These are phyloP conservation scores for Allium sativum DNA, from an alignment of 106 monocot species.

Conservation along the genomic window DNA sequence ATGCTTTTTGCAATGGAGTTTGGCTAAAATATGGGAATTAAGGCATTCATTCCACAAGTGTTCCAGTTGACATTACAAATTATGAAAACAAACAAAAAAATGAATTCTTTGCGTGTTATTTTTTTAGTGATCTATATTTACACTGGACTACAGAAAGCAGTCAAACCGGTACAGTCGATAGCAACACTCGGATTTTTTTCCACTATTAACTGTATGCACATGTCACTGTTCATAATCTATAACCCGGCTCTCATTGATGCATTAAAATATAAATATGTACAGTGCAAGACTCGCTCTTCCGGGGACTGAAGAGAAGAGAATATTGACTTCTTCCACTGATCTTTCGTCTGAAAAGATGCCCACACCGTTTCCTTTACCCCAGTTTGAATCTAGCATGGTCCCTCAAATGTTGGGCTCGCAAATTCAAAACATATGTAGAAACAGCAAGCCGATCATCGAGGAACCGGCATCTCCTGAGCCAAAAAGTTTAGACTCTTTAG, in stretches of 20 bases:
- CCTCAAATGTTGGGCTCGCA: background rate
- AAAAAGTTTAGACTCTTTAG: slow-evolving; percentile 21
- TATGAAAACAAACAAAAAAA: too few species aligned
- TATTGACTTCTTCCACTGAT: slow-evolving; percentile 2
- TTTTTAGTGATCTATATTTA: too few species aligned
- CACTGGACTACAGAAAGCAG: too few species aligned
- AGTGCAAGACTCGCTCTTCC: slow-evolving; percentile 21
- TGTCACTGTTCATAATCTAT: background rate
- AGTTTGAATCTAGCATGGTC: slow-evolving; percentile 1
- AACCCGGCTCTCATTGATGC: too few species aligned
- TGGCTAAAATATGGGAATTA: too few species aligned
- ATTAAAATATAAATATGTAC: slow-evolving; percentile 8
- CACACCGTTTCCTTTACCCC: slow-evolving; percentile 1
- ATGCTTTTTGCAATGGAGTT: too few species aligned
- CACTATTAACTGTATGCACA: too few species aligned
- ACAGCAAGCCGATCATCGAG: slow-evolving; percentile 47
- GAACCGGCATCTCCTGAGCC: slow-evolving; percentile 46
- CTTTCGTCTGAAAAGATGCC: background rate
- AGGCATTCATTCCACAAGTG: too few species aligned
- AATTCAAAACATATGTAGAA: background rate
- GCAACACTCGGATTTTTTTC: too few species aligned
- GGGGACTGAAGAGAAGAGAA: slow-evolving; percentile 13
- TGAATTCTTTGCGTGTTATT: too few species aligned
- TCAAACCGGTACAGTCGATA: too few species aligned
- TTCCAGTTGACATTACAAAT: too few species aligned